Base-by-base conservation (phyloP, 768 basidiomycete species). In the Podaxis sp. region DNA sequence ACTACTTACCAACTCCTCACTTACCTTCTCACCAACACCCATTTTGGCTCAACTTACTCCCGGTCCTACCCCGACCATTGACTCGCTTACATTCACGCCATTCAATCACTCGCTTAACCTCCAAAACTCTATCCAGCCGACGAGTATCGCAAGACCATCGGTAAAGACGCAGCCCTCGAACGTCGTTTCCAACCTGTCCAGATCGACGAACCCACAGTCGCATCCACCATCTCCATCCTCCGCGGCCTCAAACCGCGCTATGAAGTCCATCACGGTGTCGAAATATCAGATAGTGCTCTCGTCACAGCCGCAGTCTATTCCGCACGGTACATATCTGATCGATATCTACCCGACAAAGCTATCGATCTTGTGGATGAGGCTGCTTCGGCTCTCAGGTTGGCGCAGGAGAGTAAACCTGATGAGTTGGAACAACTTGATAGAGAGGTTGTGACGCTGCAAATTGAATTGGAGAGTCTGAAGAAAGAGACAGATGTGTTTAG, bases 361-460 rank as follows among this genome's bases (percentile, higher is more conserved):
- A 92, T 94, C 48, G 93, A 96, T 72, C 82, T 97, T 2, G 86
- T 98, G 0, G 96, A 99, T 73, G 96, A 98, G 74, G 95, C 95
- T 2, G 91, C 93, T 0, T 91, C 92, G 1, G 82, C 93, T 0
- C 79, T 98, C 4, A 86, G 93, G 0, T 85, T 97, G 3, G 91
- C 94, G 0, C 95, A 95, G 69, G 93, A 95, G 70, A 88, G 86
- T 36, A 93, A 95, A 70, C 95, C 95, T 0, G 90, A 93, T 58
- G 88, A 88, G 60, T 80, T 96, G 0, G 93, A 97, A 70, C 80
- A 81, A 0, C 82, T 96, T 11, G 91, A 95, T 63, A 80, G 95
- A 41, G 89, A 92, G 63, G 88, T 95, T 20, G 81, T 95, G 70
- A 95, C 92, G 0, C 77, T 95, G 15, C 88, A 96, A 72, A 97